Base-by-base conservation (phyloP, 345 rosid genomes). In the Litchi chinensis region DNA sequence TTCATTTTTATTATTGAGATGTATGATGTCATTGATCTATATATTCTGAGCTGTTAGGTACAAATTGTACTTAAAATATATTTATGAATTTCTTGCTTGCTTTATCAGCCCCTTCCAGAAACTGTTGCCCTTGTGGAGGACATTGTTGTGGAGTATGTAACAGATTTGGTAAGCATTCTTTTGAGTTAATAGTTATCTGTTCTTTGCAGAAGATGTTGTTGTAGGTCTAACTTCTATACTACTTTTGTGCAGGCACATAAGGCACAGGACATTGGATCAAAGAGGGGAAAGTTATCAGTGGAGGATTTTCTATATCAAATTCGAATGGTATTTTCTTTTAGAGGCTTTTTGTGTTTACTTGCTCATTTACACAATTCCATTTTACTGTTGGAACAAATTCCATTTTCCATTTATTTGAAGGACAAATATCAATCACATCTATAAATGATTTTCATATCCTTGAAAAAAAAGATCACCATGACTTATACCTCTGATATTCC, bases 91-190 rank as follows among this genome's bases (percentile, higher is more conserved):
- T 32, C 18, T 66, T 68, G 28, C 44, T 46, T 63, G 72, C 65
- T 16, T 83, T 54, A 75, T 76, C 91, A 94, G 99, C 95, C 97
- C 19, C 93, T 92, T 86, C 97, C 97, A 65, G 97, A 96, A 86
- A 84, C 88, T n/a, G 94, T 96, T 85, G 91, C 97, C 0, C 97
- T 94, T 73, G 93, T 93, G 70, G 97, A 95, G 82, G 98, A 95
- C 85, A 91, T 95, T 84, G 97, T 92, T 65, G 91, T 96, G 74
- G 98, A 96, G 79, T 94, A 93, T 52, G 95, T 92, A 60, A 91
- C 94, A 24, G 98, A 96, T 87, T 68, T 94, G 93, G 99, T 92
- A 88, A 64, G 85, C 68, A 54, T 77, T 16, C 16, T 60, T 83
- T 59, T 74, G 48, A 12, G 19, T 57, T 76, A 6, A 62, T 65